Base-by-base conservation (phyloP, 1,284 basidiomycete genomes). In the Wolfiporia cocos region DNA sequence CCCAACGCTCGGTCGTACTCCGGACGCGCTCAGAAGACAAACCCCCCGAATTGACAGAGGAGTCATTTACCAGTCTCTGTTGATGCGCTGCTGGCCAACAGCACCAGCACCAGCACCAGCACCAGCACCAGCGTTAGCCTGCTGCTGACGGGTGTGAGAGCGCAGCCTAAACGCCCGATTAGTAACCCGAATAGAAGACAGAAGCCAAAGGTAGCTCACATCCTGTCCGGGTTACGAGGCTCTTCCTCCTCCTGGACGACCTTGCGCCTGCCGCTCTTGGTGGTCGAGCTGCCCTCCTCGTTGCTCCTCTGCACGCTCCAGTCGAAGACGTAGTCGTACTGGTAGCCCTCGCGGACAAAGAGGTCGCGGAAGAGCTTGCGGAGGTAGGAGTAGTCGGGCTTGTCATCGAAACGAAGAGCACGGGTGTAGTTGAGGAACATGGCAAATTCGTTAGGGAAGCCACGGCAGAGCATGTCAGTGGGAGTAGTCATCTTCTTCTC, bases 401-500 rank as follows among this genome's bases (percentile, higher is more conserved):
- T 97, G 77, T 97, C 94, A 61, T 97, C 93, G 66, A 97, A 97
- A 57, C 93, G 89, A 47, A 97, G 84, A 37, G 92, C 92, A 49
- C 94, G 89, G 51, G 91, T 93, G 71, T 96, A 97, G 72, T 96
- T 97, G 58, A 97, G 73, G 78, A 96, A 97, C 57, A 96, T 95
- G 37, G 91, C 92, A 54, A 96, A 96, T 69, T 97, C 94, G 68
- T 93, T 93, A 52, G 94, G 93, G 79, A 94, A 96, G 23, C 91
- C 92, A 54, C 92, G 92, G 73, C 93, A 96, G 20, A 98, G 80
- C 44, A 93, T 75, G 62, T 96, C 92, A 44, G 92, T 97, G 17
- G 94, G 92, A 0, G 93, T 96, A 23, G 93, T 96, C 93, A 97
- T 97, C 79, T 97, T 94, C 82, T 97, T 98, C 73, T 97, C 94